Evolutionary conservation across 139 green algal species (phyloP).

Genomic region (Ostreobium quekettii): DNA sequence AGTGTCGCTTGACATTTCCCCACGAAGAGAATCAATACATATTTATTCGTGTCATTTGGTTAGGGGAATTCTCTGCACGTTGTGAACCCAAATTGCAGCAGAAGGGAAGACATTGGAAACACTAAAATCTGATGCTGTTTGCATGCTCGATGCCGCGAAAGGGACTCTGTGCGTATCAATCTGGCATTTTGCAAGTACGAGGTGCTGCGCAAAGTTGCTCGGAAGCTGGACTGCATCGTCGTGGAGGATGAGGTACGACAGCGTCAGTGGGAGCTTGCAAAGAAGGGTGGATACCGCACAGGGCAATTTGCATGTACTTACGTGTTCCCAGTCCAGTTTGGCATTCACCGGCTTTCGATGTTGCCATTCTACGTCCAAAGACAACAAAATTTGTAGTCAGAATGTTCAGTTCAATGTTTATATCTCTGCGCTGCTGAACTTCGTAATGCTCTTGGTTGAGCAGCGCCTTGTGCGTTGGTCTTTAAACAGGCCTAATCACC

Average conservation of each 20-base stretch:
- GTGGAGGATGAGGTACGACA: slow-evolving; percentile 15
- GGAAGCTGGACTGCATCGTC: neutral
- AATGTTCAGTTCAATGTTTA: neutral
- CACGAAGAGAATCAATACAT: no score
- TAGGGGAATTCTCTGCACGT: no score
- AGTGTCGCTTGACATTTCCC: no score
- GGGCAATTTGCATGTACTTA: no score
- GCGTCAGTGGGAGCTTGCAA: no score
- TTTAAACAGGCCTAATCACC: no score
- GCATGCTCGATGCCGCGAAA: no score
- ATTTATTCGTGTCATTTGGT: no score
- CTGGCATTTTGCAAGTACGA: slow-evolving; percentile 22
- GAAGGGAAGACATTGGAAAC: no score
- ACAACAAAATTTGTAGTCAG: neutral
- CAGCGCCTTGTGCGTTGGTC: neutral
- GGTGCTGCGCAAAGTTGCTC: slow-evolving; percentile 5
- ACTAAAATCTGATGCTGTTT: no score
- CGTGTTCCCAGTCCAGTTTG: neutral
- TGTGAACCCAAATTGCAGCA: no score
- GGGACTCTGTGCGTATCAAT: slow-evolving; percentile 14
- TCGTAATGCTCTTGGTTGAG: neutral
- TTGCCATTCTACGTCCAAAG: neutral
- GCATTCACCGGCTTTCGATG: neutral
- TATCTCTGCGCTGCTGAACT: neutral
- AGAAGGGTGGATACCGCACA: no score